A percentile compares a stretch with the other conserved stretches of the same genome.
These are phyloP conservation scores for Colletotrichum cuscutae DNA, from an alignment of 2,329 filamentous ascomycete genomes.

Conservation along the genomic window DNA sequence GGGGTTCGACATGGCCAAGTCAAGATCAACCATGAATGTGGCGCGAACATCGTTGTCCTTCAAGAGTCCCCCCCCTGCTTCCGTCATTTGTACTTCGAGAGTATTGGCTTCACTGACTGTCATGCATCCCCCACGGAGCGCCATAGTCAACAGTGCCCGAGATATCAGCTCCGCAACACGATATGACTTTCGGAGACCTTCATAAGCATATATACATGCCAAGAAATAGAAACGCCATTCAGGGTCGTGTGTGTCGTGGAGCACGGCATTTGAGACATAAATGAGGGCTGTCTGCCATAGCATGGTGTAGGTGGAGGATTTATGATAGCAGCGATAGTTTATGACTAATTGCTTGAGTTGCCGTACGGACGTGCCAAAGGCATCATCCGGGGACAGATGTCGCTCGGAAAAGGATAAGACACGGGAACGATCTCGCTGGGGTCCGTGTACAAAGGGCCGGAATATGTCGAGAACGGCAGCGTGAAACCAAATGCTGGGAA, in stretches of 20 bases:
- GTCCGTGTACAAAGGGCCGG: conserved; percentile 40
- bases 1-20: conserved; percentile 47
- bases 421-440: conserved; percentile 7
- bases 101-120: conserved; percentile 41
- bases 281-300: conserved; percentile 53
- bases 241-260: conserved; percentile 42
- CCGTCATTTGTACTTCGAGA: conserved; percentile 44
- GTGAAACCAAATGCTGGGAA: conserved; percentile 52
- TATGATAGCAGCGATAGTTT: conserved; percentile 46
- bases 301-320: conserved; percentile 47
- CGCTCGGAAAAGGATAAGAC: conserved; percentile 45
- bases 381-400: conserved; percentile 42
- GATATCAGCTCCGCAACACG: conserved; percentile 48
- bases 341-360: conserved; percentile 52
- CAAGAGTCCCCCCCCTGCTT: conserved; percentile 36
- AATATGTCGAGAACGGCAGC: conserved; percentile 50
- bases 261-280: conserved; percentile 51
- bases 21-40: conserved; percentile 50
- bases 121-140: conserved; percentile 45
- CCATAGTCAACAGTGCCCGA: conserved; percentile 48
- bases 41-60: conserved; percentile 42
- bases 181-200: conserved; percentile 46
- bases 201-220: conserved; percentile 51
- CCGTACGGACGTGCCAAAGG: conserved; percentile 46
- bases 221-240: conserved; percentile 49